Conservation (phyloP, 1,284 basidiomycete genomes). For the Meira nashicola region DNA sequence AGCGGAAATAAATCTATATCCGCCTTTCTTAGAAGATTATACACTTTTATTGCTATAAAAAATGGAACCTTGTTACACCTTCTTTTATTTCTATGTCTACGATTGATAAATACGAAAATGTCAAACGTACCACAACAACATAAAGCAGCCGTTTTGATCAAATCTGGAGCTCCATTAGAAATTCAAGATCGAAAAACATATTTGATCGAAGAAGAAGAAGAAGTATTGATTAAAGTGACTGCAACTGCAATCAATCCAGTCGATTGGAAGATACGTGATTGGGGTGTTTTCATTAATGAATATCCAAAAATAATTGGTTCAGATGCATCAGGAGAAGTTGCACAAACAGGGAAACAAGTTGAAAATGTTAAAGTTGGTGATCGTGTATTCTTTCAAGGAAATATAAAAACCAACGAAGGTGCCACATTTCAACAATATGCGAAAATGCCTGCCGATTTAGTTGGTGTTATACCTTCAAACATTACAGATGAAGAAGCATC, state of each 20-base stretch:
- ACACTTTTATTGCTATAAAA: too few species aligned
- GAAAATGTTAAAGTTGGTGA: conserved; percentile 25
- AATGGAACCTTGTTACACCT: too few species aligned
- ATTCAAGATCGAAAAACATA: too few species aligned
- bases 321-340: conserved; percentile 34
- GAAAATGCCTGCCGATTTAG: conserved; percentile 28
- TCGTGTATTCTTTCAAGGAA: conserved; percentile 44
- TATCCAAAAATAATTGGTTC: conserved; percentile 33
- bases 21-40: too few species aligned
- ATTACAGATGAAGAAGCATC: conserved; percentile 35
- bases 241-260: conserved; percentile 17
- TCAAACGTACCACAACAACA: too few species aligned
- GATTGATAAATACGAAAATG: too few species aligned
- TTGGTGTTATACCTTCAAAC: conserved; percentile 27
- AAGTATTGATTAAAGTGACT: conserved; percentile 16
- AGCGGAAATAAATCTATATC: too few species aligned
- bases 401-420: conserved; percentile 22
- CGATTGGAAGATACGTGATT: conserved; percentile 19
- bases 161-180: too few species aligned
- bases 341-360: conserved; percentile 17
- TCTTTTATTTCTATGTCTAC: too few species aligned
- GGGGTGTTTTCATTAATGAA: conserved; percentile 14
- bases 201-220: conserved; percentile 16
- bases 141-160: too few species aligned
- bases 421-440: conserved; percentile 39